These are phyloP conservation scores for Lachancea meyersii DNA, from an alignment of 805 yeast species.

Conservation along the genomic window DNA sequence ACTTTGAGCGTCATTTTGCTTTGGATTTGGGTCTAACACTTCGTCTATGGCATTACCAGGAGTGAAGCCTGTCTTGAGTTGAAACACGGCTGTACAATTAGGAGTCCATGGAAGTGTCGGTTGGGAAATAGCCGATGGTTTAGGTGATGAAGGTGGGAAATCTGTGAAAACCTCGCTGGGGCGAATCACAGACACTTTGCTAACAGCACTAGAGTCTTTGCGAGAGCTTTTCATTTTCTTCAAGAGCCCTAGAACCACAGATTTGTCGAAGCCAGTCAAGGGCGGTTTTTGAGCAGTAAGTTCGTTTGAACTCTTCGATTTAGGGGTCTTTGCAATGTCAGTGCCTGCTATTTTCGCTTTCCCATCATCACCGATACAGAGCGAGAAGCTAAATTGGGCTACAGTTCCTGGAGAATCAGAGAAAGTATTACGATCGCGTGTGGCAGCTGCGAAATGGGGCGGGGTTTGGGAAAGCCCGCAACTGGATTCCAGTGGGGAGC, in stretches of 20 bases:
- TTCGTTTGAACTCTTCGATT: background rate
- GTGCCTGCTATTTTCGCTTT: slow-evolving; percentile 28
- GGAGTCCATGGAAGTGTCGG: slow-evolving; percentile 24
- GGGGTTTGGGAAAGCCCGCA: slow-evolving; percentile 3
- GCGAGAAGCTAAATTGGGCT: slow-evolving; percentile 19
- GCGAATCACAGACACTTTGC: slow-evolving; percentile 3
- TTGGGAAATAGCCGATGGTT: slow-evolving; percentile 12
- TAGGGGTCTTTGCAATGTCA: background rate
- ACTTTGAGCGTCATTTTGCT: slow-evolving; percentile 6
- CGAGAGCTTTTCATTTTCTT: slow-evolving; percentile 25
- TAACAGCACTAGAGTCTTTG: slow-evolving; percentile 1
- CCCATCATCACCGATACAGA: slow-evolving; percentile 30
- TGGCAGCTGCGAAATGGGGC: too few relatives aligned
- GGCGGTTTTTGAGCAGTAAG: background rate
- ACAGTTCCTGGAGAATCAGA: background rate
- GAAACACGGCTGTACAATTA: slow-evolving; percentile 15
- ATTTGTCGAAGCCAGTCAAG: slow-evolving; percentile 19
- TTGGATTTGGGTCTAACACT: slow-evolving; percentile 11
- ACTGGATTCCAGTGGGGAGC: slow-evolving; percentile 14
- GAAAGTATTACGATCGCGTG: slow-evolving; percentile 3
- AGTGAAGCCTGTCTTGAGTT: slow-evolving; percentile 23
- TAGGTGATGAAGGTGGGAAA: slow-evolving; percentile 12
- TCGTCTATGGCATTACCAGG: slow-evolving; percentile 25
- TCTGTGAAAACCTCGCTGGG: slow-evolving; percentile 10
- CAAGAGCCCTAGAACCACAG: slow-evolving; percentile 23